Evolutionary conservation across 1,284 basidiomycete genomes (phyloP), one percentile per base, ranked within the genome.

Genomic region (Moesziomyces globuligerus): DNA sequence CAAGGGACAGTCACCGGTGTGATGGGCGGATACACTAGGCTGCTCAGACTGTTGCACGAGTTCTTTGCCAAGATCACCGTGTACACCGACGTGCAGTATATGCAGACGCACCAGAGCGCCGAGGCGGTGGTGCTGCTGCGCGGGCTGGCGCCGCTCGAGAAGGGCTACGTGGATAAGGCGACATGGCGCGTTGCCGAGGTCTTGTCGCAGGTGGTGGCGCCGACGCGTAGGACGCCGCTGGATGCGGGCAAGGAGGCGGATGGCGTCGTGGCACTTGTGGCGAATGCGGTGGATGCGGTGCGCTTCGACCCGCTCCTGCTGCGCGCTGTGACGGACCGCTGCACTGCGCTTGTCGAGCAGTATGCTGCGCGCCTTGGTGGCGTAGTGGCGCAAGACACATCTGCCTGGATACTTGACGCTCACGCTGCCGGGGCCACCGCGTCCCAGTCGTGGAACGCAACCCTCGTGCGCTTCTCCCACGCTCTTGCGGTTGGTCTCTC

Each of bases 51-150:
- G 11, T 94, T 98, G 83, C 94, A 98, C 53, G 93, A 94, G 38
- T 95, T 98, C 83, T 97, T 98, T 80, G 89, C 90, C 18, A 94
- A 94, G 82, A 94, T 97, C 46, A 89, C 92, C 0, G 90, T 96
- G 5, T 91, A 96, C 76, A 96, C 94, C 0, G 94, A 97, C 80
- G 95, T 94, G 0, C 85, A 91, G 4, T 98, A 98, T 81, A 90
- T 89, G 0, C 87, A 89, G 46, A 86, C 87, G 7, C 87, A 90
- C 48, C 94, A 97, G 84, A 94, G 93, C 76, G 90, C 93, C 26
- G 95, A 98, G 84, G 93, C 94, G 1, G 87, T 96, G 32, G 85
- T 97, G 18, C 86, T 94, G 29, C 86, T 98, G 2, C 90, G 91
- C 5, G 89, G 93, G 0, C 85, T 97, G 32, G 88, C 89, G 6